Evolutionary conservation across 306 rosid genomes (phyloP).

Genomic region (Hylodesmum podocarpum): DNA sequence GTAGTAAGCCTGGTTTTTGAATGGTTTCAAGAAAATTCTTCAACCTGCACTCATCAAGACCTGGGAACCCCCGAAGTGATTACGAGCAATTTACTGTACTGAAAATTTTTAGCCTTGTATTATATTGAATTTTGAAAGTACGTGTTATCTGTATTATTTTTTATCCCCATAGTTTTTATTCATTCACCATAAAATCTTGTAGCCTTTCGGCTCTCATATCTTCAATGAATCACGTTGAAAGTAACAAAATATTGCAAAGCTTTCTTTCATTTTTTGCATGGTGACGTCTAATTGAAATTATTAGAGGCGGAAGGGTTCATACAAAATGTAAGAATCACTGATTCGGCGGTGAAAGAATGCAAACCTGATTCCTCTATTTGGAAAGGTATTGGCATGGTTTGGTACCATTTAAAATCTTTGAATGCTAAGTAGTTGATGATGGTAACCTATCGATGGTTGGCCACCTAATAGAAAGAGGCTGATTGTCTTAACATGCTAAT

Average conservation of each 20-base stretch:
- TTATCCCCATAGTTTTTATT: conserved; percentile 23
- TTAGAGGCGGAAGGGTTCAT: background rate
- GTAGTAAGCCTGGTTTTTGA: conserved; percentile 23
- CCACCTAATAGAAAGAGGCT: too few species aligned
- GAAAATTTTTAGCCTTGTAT: conserved; percentile 38
- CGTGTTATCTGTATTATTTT: conserved; percentile 24
- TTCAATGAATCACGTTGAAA: conserved; percentile 10
- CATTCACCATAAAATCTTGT: conserved; percentile 31
- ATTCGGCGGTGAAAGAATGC: too few species aligned
- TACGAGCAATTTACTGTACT: conserved; percentile 8
- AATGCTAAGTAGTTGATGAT: too few species aligned
- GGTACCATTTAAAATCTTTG: too few species aligned
- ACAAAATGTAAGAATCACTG: background rate
- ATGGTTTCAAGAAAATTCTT: conserved; percentile 15
- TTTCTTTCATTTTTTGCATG: background rate
- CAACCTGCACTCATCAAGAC: conserved; percentile 24
- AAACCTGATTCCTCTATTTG: too few species aligned
- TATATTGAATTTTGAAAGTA: conserved; percentile 36
- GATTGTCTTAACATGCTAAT: too few species aligned
- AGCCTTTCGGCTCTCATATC: background rate
- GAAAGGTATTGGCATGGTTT: too few species aligned
- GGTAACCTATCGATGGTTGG: too few species aligned
- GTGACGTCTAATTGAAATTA: conserved; percentile 1
- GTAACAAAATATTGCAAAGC: background rate
- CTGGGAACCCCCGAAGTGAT: conserved; percentile 20